Percentiles rank a stretch among this genome's conserved stretches.
Evolutionary conservation across 352 stramenopile genomes (phyloP).

Genomic region (Phytophthora rubi): DNA sequence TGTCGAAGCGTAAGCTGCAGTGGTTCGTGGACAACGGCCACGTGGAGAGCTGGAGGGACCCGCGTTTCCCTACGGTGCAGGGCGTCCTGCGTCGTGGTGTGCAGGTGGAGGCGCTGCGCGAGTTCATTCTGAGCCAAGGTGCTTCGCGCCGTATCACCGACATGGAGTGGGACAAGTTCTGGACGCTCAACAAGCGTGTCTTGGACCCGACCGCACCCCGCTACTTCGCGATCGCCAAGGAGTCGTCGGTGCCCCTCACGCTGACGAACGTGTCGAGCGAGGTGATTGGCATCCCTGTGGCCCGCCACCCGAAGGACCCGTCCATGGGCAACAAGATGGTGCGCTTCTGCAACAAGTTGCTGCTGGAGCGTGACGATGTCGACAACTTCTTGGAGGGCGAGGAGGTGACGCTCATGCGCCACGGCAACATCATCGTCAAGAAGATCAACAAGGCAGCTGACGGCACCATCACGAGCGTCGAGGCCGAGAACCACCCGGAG

Average conservation of each 20-base stretch:
- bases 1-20: constrained; percentile 99
- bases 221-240: constrained; percentile 97
- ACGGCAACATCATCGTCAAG: constrained; percentile 92
- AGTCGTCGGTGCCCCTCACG: constrained; percentile 86
- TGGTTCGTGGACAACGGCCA: constrained; percentile 98
- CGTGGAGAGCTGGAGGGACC: constrained; percentile 98
- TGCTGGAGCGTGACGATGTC: constrained; percentile 97
- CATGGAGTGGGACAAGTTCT: constrained; percentile 99
- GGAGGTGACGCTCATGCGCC: constrained; percentile 98
- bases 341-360: constrained; percentile 88
- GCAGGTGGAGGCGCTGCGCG: constrained; percentile 93
- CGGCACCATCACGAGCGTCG: constrained; percentile 62
- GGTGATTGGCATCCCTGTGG: constrained; percentile 68
- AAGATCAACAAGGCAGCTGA: constrained; percentile 70
- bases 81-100: constrained; percentile 96
- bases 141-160: constrained; percentile 96
- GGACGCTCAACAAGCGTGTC: constrained; percentile 99
- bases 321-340: constrained; percentile 86
- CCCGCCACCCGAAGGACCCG: constrained; percentile 84
- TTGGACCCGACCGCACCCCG: constrained; percentile 95
- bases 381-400: constrained; percentile 95
- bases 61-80: constrained; percentile 98
- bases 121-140: constrained; percentile 98
- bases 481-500: constrained; percentile 78
- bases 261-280: constrained; percentile 81